Evolutionary conservation across 805 yeast genomes (phyloP), one percentile per base, ranked within the genome.

Genomic region (Candida caryicola): DNA sequence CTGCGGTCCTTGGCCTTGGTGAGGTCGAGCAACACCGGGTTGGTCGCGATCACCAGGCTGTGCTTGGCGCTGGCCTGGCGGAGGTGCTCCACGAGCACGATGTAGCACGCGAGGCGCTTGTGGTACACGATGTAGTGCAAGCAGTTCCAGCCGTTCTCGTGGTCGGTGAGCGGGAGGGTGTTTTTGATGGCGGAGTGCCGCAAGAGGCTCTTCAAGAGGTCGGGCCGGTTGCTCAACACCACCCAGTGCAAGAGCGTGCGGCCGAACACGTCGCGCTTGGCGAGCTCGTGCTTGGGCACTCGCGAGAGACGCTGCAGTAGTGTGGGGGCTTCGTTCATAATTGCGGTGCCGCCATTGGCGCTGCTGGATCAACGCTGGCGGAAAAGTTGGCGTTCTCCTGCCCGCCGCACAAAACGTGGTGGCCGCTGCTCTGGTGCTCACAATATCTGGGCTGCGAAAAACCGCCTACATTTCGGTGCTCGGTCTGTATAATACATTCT

Each of bases 131-230:
- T 77, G 43, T 79, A 75, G 57, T 90, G 96, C 19, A 90, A 65
- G 17, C 87, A 77, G 30, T 85, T 84, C 83, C 95, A 89, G 2
- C 87, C 84, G 53, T 77, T 86, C 58, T 89, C 96, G 36, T 65
- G 66, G 57, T 90, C 96, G 2, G 67, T 60, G 0, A 61, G 49
- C 2, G 71, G 47, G 37, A 69, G 28, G 2, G 64, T 42, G n/a
- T 38, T 33, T 34, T 79, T 77, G 16, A 75, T 52, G 13, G 72
- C 69, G 6, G 73, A 69, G 44, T 74, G 72, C 36, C 66, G 68
- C 28, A 83, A 57, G 5, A 84, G 46, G 16, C 64, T 63, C 6
- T 59, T 51, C 13, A 85, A 60, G 17, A 68, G 52, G 39, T 74
- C 78, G 33, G 60, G 54, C 33, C 77, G 64, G 43, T 81, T 78